phyloP scores from a whole-genome alignment of 1,284 basidiomycete genomes.

The Stygiomarasmius scandens region DNA sequence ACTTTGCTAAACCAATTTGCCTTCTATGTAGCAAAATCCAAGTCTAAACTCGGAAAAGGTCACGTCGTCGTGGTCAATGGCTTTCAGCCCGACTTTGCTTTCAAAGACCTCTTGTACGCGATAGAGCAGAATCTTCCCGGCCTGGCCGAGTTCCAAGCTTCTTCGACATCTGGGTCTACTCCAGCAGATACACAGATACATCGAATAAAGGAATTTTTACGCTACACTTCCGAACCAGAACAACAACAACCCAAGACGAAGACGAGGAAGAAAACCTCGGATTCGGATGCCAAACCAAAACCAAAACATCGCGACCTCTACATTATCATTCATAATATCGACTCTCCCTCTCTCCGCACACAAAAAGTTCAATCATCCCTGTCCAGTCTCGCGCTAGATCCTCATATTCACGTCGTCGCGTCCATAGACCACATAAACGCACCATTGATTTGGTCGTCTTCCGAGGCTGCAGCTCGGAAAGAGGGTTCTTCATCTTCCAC shows the following conservation, averaged over 20 bases:
- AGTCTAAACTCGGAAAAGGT: constrained; percentile 39
- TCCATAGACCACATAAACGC: constrained; percentile 87
- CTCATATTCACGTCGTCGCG: constrained; percentile 77
- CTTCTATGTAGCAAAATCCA: constrained; percentile 47
- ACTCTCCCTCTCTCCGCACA: constrained; percentile 69
- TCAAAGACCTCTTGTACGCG: constrained; percentile 72
- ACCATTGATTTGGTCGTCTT: constrained; percentile 74
- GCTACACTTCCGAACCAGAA: constrained; percentile 11
- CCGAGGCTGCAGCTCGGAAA: constrained; percentile 54
- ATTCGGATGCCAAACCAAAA: neutral
- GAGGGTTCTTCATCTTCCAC: constrained; percentile 27
- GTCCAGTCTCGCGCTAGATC: constrained; percentile 68
- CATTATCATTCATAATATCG: constrained; percentile 87
- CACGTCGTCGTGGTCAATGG: constrained; percentile 83
- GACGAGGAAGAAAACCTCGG: constrained; percentile 10
- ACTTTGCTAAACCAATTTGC: constrained; percentile 76
- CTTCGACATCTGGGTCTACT: constrained; percentile 23
- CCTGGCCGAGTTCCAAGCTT: constrained; percentile 29
- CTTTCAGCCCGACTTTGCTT: constrained; percentile 68
- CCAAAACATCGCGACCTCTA: constrained; percentile 53
- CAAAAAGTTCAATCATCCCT: constrained; percentile 65
- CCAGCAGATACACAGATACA: constrained; percentile 63
- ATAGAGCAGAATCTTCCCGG: constrained; percentile 64
- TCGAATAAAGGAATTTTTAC: constrained; percentile 67
- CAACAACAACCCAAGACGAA: too few relatives aligned